A percentile compares a stretch with the other conserved stretches of the same genome.
These are phyloP conservation scores for Alternaria ventricosa DNA, from an alignment of 2,329 filamentous ascomycete species.

Conservation along the genomic window DNA sequence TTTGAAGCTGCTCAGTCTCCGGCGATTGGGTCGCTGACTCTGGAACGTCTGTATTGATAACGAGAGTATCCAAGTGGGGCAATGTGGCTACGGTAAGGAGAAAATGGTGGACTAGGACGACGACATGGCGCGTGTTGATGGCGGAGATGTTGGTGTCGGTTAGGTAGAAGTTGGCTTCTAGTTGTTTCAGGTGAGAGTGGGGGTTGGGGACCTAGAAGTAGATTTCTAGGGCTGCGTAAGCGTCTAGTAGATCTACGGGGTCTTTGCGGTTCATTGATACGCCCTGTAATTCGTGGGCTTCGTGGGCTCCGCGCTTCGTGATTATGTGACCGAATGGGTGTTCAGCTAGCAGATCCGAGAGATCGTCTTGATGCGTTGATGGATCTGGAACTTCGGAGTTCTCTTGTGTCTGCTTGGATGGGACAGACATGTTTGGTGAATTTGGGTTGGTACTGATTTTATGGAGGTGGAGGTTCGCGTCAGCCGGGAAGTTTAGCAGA, in stretches of 20 bases:
- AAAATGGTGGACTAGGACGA: not conserved
- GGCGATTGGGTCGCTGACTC: not conserved
- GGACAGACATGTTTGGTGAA: not conserved
- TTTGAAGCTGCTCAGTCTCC: not conserved
- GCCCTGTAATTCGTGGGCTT: not conserved
- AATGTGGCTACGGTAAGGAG: not conserved
- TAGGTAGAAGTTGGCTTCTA: not conserved
- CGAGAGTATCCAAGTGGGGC: not conserved
- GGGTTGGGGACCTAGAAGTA: not conserved
- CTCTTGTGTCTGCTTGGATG: not conserved
- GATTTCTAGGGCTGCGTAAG: not conserved
- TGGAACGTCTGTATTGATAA: not conserved
- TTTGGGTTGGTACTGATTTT: not conserved
- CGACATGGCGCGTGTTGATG: not conserved
- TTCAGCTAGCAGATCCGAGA: not conserved
- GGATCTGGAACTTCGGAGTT: not conserved
- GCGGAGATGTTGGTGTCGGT: not conserved
- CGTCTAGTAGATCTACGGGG: not conserved
- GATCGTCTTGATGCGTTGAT: not conserved
- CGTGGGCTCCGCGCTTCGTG: not conserved
- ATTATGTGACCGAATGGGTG: not conserved
- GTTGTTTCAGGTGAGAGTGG: too few relatives aligned
- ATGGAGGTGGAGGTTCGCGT: not conserved
- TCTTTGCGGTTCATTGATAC: not conserved
- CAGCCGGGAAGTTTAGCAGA: not conserved